Percentiles rank a stretch among this genome's conserved stretches.
These are phyloP conservation scores for Dryas alaskensis DNA, from an alignment of 306 rosid genomes.

Conservation along the genomic window DNA sequence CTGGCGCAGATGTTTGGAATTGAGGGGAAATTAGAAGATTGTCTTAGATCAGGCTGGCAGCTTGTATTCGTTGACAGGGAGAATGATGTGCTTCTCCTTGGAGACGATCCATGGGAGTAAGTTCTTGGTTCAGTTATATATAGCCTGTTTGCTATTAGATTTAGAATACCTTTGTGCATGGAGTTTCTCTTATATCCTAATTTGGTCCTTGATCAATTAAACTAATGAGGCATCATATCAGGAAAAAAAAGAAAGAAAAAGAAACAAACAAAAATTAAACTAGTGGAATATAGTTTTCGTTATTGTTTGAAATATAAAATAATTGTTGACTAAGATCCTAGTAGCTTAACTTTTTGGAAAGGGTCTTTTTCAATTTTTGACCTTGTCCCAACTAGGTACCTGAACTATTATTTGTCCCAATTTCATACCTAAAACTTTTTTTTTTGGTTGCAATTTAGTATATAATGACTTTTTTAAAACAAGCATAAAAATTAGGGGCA, in stretches of 20 bases:
- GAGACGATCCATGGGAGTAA: slow-evolving; percentile 97
- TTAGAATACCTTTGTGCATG: background rate
- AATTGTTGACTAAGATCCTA: background rate
- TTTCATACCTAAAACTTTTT: no score
- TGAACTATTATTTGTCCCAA: no score
- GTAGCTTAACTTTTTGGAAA: no score
- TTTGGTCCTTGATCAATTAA: background rate
- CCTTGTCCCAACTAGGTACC: no score
- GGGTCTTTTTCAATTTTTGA: no score
- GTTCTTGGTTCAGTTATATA: slow-evolving; percentile 30
- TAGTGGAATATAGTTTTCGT: background rate
- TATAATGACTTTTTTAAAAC: no score
- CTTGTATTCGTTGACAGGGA: slow-evolving; percentile 98
- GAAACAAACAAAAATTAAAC: background rate
- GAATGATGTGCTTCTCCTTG: slow-evolving; percentile 95
- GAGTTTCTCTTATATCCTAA: background rate
- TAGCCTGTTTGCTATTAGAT: background rate
- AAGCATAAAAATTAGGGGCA: no score
- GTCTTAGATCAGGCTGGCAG: slow-evolving; percentile 99
- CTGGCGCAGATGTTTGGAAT: slow-evolving; percentile 88
- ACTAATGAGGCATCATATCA: background rate
- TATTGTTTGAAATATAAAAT: background rate
- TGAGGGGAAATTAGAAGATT: slow-evolving; percentile 86
- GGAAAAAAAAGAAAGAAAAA: background rate
- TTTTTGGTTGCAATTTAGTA: no score